Conservation (phyloP, 176 grass and related monocot species). For the Eragrostis curvula region DNA sequence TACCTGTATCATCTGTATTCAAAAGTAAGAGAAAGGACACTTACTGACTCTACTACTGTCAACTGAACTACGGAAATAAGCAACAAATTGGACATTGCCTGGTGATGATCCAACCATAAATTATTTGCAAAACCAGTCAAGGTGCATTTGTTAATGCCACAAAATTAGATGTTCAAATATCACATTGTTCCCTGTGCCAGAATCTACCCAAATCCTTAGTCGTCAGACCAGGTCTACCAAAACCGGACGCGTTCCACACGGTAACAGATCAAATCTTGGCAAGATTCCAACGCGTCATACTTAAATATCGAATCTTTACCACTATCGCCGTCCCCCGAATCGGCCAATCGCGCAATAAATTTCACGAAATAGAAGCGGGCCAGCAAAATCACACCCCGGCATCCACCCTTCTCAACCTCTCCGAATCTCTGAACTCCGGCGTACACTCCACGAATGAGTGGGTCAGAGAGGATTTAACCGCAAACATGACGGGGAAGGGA, state of each 20-base stretch:
- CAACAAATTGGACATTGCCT: not conserved
- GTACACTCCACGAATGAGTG: not conserved
- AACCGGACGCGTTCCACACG: not conserved
- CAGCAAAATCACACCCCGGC: not conserved
- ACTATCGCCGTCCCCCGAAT: not conserved
- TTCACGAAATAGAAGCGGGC: not conserved
- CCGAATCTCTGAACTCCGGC: not conserved
- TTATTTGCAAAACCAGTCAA: not conserved
- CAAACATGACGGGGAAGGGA: not conserved
- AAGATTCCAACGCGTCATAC: not conserved
- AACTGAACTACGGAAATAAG: too few species aligned
- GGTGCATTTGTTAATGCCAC: not conserved
- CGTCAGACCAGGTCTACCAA: not conserved
- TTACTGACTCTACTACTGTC: too few species aligned
- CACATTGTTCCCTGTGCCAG: not conserved
- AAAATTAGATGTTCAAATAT: not conserved
- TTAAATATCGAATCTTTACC: slow-evolving; percentile 1
- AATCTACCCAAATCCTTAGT: slow-evolving; percentile 7
- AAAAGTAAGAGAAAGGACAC: too few species aligned
- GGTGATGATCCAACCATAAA: not conserved
- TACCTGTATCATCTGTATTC: not conserved
- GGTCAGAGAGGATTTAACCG: not conserved
- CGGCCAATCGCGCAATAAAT: not conserved
- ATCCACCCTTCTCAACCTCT: not conserved
- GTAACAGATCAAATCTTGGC: not conserved